Conservation (phyloP, 495 filamentous ascomycete species). For the Penicillium daleae region DNA sequence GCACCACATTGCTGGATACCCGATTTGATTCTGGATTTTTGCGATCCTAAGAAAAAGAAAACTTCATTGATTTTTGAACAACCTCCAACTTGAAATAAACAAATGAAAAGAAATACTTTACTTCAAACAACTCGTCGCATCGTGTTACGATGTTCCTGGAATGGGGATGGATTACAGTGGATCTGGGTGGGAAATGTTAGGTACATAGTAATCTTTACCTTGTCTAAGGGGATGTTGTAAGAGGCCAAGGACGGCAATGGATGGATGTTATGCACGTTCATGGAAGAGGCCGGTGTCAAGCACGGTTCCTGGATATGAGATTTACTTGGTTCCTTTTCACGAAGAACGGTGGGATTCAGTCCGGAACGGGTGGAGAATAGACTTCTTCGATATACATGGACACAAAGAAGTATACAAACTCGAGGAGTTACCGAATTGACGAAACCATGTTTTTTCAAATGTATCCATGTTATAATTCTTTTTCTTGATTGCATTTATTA, state of each 20-base stretch:
- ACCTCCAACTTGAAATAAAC: constrained; percentile 13
- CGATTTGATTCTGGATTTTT: constrained; percentile 35
- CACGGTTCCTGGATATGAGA: constrained; percentile 5
- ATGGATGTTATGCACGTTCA: background rate
- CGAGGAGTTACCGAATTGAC: background rate
- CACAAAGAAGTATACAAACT: background rate
- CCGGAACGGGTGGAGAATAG: background rate
- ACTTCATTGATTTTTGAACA: no score
- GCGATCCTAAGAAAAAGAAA: constrained; percentile 16
- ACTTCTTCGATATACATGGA: background rate
- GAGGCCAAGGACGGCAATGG: background rate
- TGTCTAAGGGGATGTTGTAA: background rate
- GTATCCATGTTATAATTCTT: constrained; percentile 6
- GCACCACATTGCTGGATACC: constrained; percentile 45
- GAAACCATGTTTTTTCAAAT: constrained; percentile 3
- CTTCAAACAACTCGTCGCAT: background rate
- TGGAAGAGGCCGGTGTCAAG: background rate
- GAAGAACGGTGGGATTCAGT: background rate
- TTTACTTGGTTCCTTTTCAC: background rate
- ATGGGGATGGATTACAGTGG: background rate
- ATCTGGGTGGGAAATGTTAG: background rate
- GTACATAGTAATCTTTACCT: constrained; percentile 15
- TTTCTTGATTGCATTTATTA: constrained; percentile 9
- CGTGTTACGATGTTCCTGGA: background rate
- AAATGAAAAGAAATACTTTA: constrained; percentile 7